These are phyloP conservation scores for Rubroshorea leprosula DNA, from an alignment of 345 rosid species.

Conservation along the genomic window DNA sequence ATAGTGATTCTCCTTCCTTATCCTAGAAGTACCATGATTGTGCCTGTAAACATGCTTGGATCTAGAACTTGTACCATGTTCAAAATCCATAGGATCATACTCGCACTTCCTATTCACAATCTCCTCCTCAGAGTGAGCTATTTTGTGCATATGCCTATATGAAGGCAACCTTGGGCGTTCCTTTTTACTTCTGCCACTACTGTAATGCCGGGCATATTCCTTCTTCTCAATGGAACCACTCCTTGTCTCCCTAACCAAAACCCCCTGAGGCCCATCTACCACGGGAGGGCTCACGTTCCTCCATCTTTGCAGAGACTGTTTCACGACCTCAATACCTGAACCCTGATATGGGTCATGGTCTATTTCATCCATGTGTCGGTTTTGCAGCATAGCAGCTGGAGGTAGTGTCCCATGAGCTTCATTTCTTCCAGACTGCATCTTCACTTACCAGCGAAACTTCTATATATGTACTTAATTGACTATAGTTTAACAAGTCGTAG, in stretches of 20 bases:
- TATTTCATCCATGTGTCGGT: constrained; percentile 22
- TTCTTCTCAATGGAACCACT: constrained; percentile 28
- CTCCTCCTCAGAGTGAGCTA: constrained; percentile 24
- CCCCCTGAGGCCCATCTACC: constrained; percentile 28
- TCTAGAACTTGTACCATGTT: constrained; percentile 24
- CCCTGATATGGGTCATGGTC: constrained; percentile 16
- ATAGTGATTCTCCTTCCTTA: constrained; percentile 28
- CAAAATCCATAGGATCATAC: constrained; percentile 20
- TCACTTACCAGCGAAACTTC: constrained; percentile 12
- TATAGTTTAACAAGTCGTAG: neutral
- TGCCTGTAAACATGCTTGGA: constrained; percentile 25
- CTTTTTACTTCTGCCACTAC: constrained; percentile 24
- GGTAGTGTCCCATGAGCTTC: constrained; percentile 22
- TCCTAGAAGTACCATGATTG: constrained; percentile 32
- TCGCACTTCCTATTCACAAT: constrained; percentile 13
- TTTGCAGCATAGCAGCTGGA: constrained; percentile 24
- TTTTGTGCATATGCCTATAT: constrained; percentile 20
- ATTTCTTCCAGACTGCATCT: constrained; percentile 46
- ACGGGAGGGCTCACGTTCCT: constrained; percentile 42
- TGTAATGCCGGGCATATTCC: constrained; percentile 21
- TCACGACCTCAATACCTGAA: constrained; percentile 15
- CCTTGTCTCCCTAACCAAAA: constrained; percentile 18
- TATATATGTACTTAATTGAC: constrained; percentile 8
- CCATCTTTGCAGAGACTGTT: constrained; percentile 10
- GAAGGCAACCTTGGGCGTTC: constrained; percentile 24